Conservation (phyloP, 192 early-diverging fungal genomes). For the Rhizoclosmatium sp. region DNA sequence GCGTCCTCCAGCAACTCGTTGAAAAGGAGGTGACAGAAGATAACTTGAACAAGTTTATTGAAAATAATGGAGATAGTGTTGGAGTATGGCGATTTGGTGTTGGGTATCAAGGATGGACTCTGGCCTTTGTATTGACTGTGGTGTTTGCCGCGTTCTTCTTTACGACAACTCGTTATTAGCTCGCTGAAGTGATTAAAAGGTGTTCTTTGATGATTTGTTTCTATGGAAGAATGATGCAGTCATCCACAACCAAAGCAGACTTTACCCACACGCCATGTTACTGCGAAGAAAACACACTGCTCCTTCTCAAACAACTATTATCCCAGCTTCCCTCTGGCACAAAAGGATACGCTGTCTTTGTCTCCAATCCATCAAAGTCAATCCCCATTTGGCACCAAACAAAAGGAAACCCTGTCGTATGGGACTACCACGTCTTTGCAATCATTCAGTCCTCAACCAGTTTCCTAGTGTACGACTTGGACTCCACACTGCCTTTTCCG, state of each 20-base stretch:
- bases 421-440: slow-evolving; percentile 33
- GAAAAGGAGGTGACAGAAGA: too few species aligned
- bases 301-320: background rate
- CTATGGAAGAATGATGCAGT: background rate
- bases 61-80: too few species aligned
- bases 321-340: background rate
- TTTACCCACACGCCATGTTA: slow-evolving; percentile 22
- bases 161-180: too few species aligned
- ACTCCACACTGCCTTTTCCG: slow-evolving; percentile 25
- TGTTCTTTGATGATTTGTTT: background rate
- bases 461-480: slow-evolving; percentile 5
- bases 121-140: too few species aligned
- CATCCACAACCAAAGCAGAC: background rate
- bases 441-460: background rate
- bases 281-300: slow-evolving; percentile 28
- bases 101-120: too few species aligned
- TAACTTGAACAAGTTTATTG: too few species aligned
- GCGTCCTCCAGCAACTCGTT: too few species aligned
- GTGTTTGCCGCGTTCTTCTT: too few species aligned
- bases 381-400: slow-evolving; percentile 18
- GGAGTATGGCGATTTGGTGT: too few species aligned
- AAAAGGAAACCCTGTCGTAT: slow-evolving; percentile 19
- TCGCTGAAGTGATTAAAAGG: too few species aligned
- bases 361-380: background rate
- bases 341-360: slow-evolving; percentile 1